Evolutionary conservation across 192 early-diverging fungal genomes (phyloP).

Genomic region (Chytriomyces sp.): DNA sequence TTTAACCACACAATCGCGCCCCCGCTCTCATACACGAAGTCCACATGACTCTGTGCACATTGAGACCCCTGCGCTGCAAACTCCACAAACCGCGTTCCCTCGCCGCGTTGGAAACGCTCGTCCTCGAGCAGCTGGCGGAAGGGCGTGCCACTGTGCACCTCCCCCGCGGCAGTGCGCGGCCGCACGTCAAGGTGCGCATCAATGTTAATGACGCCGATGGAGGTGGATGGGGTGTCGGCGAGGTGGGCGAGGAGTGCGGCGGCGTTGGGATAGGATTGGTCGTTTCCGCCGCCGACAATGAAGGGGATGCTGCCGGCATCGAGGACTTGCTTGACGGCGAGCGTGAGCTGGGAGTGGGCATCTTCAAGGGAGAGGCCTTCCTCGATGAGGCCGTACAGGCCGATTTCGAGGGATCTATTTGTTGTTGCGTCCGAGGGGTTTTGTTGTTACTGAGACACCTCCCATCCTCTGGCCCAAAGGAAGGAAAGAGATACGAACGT

Average conservation of each 20-base stretch:
- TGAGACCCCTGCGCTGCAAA: slow-evolving; percentile 28
- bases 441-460: too few species aligned
- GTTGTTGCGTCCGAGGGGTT: neutral
- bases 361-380: slow-evolving; percentile 18
- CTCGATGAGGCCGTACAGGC: neutral
- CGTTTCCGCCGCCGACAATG: slow-evolving; percentile 31
- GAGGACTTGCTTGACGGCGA: neutral
- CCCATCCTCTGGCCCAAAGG: too few species aligned
- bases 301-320: slow-evolving; percentile 20
- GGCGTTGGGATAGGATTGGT: slow-evolving; percentile 31
- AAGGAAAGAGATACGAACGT: neutral
- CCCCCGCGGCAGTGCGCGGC: neutral
- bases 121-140: slow-evolving; percentile 35
- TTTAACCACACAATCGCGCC: slow-evolving; percentile 22
- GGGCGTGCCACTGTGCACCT: slow-evolving; percentile 22
- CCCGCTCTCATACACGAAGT: neutral
- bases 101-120: slow-evolving; percentile 1
- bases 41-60: slow-evolving; percentile 21
- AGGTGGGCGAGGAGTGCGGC: slow-evolving; percentile 22
- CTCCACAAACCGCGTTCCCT: slow-evolving; percentile 11
- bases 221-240: neutral
- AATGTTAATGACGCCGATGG: slow-evolving; percentile 31
- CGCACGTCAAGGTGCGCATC: slow-evolving; percentile 35
- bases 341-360: slow-evolving; percentile 7
- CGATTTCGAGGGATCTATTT: neutral